These are phyloP conservation scores for Suhomyces canberraensis DNA, from an alignment of 805 yeast species.

Conservation along the genomic window DNA sequence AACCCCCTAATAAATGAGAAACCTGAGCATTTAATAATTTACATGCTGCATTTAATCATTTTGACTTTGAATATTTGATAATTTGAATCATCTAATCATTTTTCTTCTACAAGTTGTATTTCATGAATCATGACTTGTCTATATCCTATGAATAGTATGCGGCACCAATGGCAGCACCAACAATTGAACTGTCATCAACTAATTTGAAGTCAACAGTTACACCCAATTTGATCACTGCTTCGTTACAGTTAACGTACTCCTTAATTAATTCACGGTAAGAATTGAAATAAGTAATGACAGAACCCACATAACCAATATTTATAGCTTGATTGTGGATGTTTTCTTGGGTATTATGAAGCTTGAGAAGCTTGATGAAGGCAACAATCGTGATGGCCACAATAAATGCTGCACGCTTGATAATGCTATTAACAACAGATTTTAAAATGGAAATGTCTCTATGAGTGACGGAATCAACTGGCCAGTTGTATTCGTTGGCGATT, in stretches of 20 bases:
- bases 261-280: slow-evolving; percentile 32
- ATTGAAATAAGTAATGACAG: slow-evolving; percentile 45
- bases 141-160: slow-evolving; percentile 23
- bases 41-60: too few species aligned
- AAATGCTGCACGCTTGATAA: slow-evolving; percentile 46
- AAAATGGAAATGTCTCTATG: slow-evolving; percentile 26
- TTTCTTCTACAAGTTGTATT: too few species aligned
- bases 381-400: slow-evolving; percentile 41
- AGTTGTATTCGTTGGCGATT: slow-evolving; percentile 19
- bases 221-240: slow-evolving; percentile 21
- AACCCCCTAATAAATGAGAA: too few species aligned
- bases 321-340: slow-evolving; percentile 14
- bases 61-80: too few species aligned
- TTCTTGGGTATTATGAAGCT: slow-evolving; percentile 17
- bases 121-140: too few species aligned
- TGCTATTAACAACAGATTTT: slow-evolving; percentile 28
- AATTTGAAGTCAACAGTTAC: slow-evolving; percentile 35
- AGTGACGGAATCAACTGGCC: slow-evolving; percentile 18
- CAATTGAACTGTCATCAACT: slow-evolving; percentile 45
- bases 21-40: too few species aligned
- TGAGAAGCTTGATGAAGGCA: slow-evolving; percentile 31
- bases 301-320: slow-evolving; percentile 49
- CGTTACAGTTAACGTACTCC: slow-evolving; percentile 21
- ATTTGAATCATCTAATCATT: too few species aligned
- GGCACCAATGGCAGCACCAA: slow-evolving; percentile 57